Conservation (phyloP, 75 land plant genomes). For the Selaginella moellendorffii region DNA sequence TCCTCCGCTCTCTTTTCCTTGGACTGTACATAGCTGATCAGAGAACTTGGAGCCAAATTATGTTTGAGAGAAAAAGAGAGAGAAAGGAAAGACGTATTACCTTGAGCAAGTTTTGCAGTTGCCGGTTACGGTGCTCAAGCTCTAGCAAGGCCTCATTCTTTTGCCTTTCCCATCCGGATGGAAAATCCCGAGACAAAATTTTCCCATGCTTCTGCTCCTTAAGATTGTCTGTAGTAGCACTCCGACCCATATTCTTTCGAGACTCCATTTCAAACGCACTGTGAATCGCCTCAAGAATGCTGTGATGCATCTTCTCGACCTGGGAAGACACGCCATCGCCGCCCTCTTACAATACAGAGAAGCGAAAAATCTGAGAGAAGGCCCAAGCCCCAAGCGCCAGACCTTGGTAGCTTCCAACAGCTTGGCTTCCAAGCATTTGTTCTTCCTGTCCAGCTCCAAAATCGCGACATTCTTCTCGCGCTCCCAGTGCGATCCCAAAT, state of each 20-base stretch:
- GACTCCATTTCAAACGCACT: slow-evolving; percentile 17
- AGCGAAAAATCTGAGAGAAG: no score
- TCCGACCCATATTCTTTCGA: slow-evolving; percentile 14
- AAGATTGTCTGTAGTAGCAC: slow-evolving; percentile 16
- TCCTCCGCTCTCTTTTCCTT: slow-evolving; percentile 13
- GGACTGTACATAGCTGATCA: slow-evolving; percentile 4
- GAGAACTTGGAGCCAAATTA: no score
- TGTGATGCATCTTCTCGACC: slow-evolving; percentile 17
- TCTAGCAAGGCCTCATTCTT: slow-evolving; percentile 19
- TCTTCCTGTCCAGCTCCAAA: no score
- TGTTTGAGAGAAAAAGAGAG: not conserved
- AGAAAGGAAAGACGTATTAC: slow-evolving; percentile 9
- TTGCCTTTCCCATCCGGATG: slow-evolving; percentile 22
- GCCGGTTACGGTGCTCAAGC: slow-evolving; percentile 20
- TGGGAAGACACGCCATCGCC: no score
- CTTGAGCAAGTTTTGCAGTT: slow-evolving; percentile 17
- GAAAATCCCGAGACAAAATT: not conserved
- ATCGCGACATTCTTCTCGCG: no score
- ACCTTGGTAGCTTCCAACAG: no score
- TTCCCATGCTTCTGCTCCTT: slow-evolving; percentile 8
- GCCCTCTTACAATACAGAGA: no score
- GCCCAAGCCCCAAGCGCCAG: no score
- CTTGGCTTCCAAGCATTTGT: no score
- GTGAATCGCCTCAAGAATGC: slow-evolving; percentile 17
- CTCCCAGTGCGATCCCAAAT: no score